These are phyloP conservation scores for Sungouiella blattae DNA, from an alignment of 805 yeast species.

Conservation along the genomic window DNA sequence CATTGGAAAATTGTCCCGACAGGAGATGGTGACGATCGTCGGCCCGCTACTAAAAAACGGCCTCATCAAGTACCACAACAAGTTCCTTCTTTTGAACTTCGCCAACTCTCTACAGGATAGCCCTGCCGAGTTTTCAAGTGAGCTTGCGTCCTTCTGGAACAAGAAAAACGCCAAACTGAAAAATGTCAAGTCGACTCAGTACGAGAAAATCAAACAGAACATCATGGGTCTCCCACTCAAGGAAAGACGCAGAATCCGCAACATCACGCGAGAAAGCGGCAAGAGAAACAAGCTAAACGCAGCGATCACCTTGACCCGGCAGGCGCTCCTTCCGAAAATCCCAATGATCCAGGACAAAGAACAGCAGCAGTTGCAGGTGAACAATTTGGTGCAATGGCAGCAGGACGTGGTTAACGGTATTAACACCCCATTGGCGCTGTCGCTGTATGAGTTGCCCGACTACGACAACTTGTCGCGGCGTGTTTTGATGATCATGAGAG, in stretches of 20 bases:
- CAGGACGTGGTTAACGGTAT: conserved; percentile 87
- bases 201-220: conserved; percentile 78
- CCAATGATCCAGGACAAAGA: conserved; percentile 63
- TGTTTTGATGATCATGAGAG: conserved; percentile 81
- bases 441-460: conserved; percentile 81
- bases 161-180: conserved; percentile 45
- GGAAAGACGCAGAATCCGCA: conserved; percentile 81
- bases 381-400: conserved; percentile 75
- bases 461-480: conserved; percentile 60
- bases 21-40: conserved; percentile 62
- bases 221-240: conserved; percentile 80
- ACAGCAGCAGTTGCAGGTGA: conserved; percentile 42
- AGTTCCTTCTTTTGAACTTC: conserved; percentile 71
- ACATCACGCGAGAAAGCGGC: conserved; percentile 78
- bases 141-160: conserved; percentile 43
- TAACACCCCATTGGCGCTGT: conserved; percentile 75
- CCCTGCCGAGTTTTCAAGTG: conserved; percentile 53
- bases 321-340: conserved; percentile 74
- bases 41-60: conserved; percentile 48
- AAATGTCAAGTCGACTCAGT: conserved; percentile 61
- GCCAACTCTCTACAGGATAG: conserved; percentile 81
- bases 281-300: conserved; percentile 72
- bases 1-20: conserved; percentile 73
- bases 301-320: conserved; percentile 64
- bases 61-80: conserved; percentile 71